These are phyloP conservation scores for Trichomonascaceae sp. DNA, from an alignment of 1,139 yeast genomes.

Conservation along the genomic window DNA sequence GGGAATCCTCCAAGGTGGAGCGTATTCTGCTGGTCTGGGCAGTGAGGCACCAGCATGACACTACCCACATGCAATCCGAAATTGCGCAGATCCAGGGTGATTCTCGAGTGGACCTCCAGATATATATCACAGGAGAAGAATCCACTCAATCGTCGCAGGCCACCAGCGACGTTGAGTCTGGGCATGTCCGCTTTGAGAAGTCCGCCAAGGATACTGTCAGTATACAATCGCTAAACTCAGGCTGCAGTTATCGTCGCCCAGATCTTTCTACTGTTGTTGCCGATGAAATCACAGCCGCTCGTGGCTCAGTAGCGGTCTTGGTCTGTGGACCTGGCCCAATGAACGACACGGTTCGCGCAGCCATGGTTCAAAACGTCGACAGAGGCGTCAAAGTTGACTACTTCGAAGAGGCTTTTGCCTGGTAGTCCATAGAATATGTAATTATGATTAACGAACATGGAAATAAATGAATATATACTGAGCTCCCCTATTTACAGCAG, in stretches of 20 bases:
- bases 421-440: too few relatives aligned
- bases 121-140: slow-evolving; percentile 1
- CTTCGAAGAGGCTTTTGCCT: slow-evolving; percentile 27
- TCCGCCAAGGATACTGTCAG: not conserved
- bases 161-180: not conserved
- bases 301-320: slow-evolving; percentile 10
- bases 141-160: not conserved
- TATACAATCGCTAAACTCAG: not conserved
- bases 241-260: not conserved
- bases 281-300: slow-evolving; percentile 4
- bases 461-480: too few relatives aligned
- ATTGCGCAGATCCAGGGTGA: slow-evolving; percentile 3
- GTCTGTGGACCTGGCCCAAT: slow-evolving; percentile 15
- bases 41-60: not conserved
- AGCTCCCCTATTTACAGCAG: too few relatives aligned
- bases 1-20: not conserved
- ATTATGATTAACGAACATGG: too few relatives aligned
- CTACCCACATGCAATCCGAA: not conserved
- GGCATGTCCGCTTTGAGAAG: too few relatives aligned
- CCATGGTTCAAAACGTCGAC: slow-evolving; percentile 17
- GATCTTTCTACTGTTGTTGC: slow-evolving; percentile 3
- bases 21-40: not conserved
- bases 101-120: slow-evolving; percentile 4
- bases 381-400: slow-evolving; percentile 20
- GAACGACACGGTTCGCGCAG: slow-evolving; percentile 29